phyloP scores from a whole-genome alignment of 176 grass and related monocot species.

The Lolium perenne region DNA sequence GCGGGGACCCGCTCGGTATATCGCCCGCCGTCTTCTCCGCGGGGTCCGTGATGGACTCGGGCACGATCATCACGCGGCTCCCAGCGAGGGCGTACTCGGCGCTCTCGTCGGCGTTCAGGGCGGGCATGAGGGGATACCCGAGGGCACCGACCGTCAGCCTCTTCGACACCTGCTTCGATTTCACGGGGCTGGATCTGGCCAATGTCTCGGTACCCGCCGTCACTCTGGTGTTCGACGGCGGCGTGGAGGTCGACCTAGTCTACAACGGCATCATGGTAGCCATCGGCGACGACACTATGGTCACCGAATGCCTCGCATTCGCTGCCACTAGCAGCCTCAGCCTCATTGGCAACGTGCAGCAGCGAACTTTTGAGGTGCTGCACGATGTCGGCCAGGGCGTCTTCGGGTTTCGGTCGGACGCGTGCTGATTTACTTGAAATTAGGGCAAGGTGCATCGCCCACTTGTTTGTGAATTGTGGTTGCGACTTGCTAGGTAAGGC shows the following conservation, averaged over 20 bases:
- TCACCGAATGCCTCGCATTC: conserved; percentile 70
- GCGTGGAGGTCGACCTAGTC: conserved; percentile 40
- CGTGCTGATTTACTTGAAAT: conserved; percentile 39
- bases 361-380: conserved; percentile 70
- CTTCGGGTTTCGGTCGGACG: conserved; percentile 61
- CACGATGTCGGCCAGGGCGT: conserved; percentile 47
- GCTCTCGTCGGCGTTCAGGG: conserved; percentile 58
- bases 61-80: conserved; percentile 71
- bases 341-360: conserved; percentile 81
- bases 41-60: conserved; percentile 69
- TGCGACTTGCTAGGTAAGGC: no score
- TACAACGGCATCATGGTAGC: conserved; percentile 46
- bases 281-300: no score
- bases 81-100: conserved; percentile 65
- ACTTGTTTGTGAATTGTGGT: not conserved
- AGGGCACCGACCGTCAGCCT: not conserved
- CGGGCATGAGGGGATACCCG: conserved; percentile 49
- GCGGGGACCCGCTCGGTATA: conserved; percentile 39
- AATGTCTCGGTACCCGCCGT: conserved; percentile 40
- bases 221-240: conserved; percentile 47
- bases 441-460: not conserved
- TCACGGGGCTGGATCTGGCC: conserved; percentile 14
- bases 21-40: conserved; percentile 37
- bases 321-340: conserved; percentile 10
- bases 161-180: conserved; percentile 68